A percentile compares a stretch with the other conserved stretches of the same genome.
Conservation (phyloP, 139 green algal genomes). For the Micromonas commoda region DNA sequence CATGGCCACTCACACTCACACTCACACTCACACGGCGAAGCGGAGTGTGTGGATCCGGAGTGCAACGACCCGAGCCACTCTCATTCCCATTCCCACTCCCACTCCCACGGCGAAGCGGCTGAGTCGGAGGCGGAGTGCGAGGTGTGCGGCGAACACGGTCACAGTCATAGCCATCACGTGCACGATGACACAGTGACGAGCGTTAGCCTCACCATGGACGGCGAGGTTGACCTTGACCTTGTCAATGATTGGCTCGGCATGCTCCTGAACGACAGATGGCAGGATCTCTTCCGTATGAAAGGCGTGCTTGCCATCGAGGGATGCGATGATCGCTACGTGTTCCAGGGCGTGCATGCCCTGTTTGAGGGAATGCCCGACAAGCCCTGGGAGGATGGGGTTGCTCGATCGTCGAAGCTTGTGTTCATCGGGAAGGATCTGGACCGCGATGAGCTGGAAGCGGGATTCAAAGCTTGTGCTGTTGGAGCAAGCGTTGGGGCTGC, state of each 20-base stretch:
- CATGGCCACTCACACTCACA: conserved; percentile 39
- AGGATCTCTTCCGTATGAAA: conserved; percentile 97
- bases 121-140: conserved; percentile 28
- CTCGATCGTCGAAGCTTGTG: conserved; percentile 68
- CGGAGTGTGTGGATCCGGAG: conserved; percentile 13
- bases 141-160: conserved; percentile 36
- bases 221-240: conserved; percentile 86
- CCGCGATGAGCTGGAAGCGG: conserved; percentile 60
- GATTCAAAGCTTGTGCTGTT: conserved; percentile 78
- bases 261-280: conserved; percentile 65
- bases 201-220: conserved; percentile 70
- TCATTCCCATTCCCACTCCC: conserved; percentile 33
- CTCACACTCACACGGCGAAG: conserved; percentile 31
- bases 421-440: conserved; percentile 94
- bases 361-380: conserved; percentile 83
- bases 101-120: conserved; percentile 36
- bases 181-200: conserved; percentile 61
- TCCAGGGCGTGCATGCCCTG: conserved; percentile 87
- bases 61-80: conserved; percentile 32
- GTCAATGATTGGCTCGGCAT: conserved; percentile 86
- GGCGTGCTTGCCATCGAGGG: conserved; percentile 51
- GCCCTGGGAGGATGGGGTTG: conserved; percentile 65
- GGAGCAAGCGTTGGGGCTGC: too few relatives aligned
- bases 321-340: conserved; percentile 73
- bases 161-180: conserved; percentile 44